phyloP scores from a whole-genome alignment of 176 grass and related monocot species.

The Oryza coarctata region DNA sequence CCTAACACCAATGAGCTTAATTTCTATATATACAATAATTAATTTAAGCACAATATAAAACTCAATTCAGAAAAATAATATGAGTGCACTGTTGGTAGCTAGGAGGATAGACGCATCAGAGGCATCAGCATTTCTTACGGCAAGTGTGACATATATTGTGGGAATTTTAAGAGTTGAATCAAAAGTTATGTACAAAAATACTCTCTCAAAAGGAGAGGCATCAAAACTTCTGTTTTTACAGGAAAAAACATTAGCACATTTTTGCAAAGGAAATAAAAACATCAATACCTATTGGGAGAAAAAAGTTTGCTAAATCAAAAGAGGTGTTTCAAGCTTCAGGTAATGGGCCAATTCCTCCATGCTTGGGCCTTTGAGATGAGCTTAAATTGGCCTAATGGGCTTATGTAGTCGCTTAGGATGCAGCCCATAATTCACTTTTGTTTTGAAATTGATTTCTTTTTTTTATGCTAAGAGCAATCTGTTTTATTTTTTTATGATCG shows the following conservation, averaged over 20 bases:
- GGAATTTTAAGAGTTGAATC: no score
- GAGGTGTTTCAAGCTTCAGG: neutral
- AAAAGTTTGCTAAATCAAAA: neutral
- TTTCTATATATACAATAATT: neutral
- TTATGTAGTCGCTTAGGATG: neutral
- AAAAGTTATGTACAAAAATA: neutral
- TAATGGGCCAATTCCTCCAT: neutral
- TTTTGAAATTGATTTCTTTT: neutral
- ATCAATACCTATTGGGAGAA: neutral
- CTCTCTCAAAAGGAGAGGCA: neutral
- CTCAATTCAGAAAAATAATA: neutral
- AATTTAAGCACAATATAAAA: neutral
- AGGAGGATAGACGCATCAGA: neutral
- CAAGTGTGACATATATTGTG: neutral
- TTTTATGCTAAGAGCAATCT: constrained; percentile 51
- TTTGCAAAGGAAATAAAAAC: neutral
- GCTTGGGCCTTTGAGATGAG: neutral
- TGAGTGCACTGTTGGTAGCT: neutral
- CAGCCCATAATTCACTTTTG: neutral
- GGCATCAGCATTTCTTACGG: neutral
- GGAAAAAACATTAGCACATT: neutral
- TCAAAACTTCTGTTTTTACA: no score
- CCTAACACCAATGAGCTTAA: neutral
- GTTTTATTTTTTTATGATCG: constrained; percentile 42
- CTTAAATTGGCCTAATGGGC: neutral